Conservation (phyloP, 2,329 filamentous ascomycete species). For the Diaporthe capsici region DNA sequence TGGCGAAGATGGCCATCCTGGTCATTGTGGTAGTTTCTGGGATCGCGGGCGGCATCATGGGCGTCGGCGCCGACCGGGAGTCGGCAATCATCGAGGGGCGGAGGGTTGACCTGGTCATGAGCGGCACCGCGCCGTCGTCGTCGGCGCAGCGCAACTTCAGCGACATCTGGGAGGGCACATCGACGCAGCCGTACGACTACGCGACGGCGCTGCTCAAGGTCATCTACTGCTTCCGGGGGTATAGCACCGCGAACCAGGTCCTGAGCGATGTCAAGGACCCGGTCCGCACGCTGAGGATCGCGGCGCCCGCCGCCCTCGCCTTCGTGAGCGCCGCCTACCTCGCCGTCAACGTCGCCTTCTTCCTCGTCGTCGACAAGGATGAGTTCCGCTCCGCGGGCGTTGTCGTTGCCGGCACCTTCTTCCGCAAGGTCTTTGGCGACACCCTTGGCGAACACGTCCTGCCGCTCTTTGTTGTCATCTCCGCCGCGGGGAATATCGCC, state of each 20-base stretch:
- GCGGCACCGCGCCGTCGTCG: constrained; percentile 45
- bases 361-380: constrained; percentile 69
- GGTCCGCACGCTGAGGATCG: constrained; percentile 69
- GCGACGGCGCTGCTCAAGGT: constrained; percentile 69
- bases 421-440: constrained; percentile 68
- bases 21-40: constrained; percentile 60
- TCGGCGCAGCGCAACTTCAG: constrained; percentile 58
- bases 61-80: constrained; percentile 46
- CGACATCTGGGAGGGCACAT: constrained; percentile 56
- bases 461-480: constrained; percentile 60
- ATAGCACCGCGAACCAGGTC: constrained; percentile 69
- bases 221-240: constrained; percentile 69
- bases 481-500: constrained; percentile 63
- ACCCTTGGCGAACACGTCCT: constrained; percentile 58
- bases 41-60: constrained; percentile 53
- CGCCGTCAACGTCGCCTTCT: constrained; percentile 71
- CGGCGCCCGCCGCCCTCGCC: constrained; percentile 67
- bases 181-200: constrained; percentile 57
- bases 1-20: constrained; percentile 64
- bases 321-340: constrained; percentile 69
- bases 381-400: constrained; percentile 67
- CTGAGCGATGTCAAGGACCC: constrained; percentile 71
- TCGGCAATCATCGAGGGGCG: constrained; percentile 40
- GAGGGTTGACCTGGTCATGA: constrained; percentile 45
- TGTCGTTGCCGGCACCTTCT: constrained; percentile 70